phyloP scores from a whole-genome alignment of 352 stramenopile genomes.

The Lagenidium sp. region DNA sequence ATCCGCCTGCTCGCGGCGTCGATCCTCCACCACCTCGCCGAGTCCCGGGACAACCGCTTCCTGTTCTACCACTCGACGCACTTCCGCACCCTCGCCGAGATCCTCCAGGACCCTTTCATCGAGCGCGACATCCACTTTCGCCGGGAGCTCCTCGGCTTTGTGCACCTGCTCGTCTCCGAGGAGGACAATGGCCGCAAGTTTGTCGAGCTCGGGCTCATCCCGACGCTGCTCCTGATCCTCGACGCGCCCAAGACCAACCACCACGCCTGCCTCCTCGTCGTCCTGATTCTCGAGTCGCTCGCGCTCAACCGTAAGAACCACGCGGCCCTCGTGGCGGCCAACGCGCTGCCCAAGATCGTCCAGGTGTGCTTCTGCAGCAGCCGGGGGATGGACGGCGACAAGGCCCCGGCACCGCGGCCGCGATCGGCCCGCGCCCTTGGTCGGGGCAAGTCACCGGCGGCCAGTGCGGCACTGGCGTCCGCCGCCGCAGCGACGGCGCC shows the following conservation, averaged over 20 bases:
- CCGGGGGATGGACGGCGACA: neutral
- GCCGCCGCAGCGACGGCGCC: neutral
- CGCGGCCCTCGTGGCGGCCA: conserved; percentile 29
- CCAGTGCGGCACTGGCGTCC: neutral
- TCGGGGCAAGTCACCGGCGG: too few relatives aligned
- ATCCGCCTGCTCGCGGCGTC: conserved; percentile 40
- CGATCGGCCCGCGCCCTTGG: too few relatives aligned
- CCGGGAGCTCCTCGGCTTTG: conserved; percentile 48
- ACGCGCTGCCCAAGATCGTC: conserved; percentile 35
- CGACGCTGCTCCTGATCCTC: conserved; percentile 45
- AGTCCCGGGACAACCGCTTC: conserved; percentile 39
- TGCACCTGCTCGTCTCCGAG: conserved; percentile 46
- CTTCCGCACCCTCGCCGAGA: conserved; percentile 32
- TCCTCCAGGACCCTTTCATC: conserved; percentile 62
- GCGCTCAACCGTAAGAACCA: conserved; percentile 43
- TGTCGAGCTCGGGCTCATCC: conserved; percentile 40
- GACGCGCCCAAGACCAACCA: conserved; percentile 22
- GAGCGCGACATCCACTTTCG: conserved; percentile 50
- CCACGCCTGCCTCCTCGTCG: conserved; percentile 35
- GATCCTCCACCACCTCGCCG: conserved; percentile 50
- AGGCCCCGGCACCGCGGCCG: neutral
- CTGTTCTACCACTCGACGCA: conserved; percentile 56
- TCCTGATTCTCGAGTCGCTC: conserved; percentile 49
- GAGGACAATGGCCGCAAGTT: conserved; percentile 46
- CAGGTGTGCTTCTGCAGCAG: conserved; percentile 35